These are phyloP conservation scores for Collybia sordida DNA, from an alignment of 768 basidiomycete species.

Conservation along the genomic window DNA sequence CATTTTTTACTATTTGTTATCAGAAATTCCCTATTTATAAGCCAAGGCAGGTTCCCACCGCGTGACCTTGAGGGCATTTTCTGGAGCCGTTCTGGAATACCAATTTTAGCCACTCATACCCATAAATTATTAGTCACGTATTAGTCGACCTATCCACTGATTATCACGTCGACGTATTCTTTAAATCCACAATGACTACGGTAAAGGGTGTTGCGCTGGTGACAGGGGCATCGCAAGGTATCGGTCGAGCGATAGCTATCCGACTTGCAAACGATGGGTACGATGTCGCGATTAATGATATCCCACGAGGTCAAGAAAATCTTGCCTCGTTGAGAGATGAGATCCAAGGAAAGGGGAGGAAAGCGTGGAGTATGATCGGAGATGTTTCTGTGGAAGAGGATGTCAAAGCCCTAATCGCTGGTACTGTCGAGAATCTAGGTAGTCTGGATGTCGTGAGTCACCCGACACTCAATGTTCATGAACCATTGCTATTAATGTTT, in stretches of 20 bases:
- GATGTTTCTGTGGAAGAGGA: constrained; percentile 32
- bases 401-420: constrained; percentile 31
- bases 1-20: no score
- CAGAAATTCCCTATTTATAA: no score
- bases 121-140: no score
- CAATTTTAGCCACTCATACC: no score
- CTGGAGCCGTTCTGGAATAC: no score
- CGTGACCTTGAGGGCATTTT: no score
- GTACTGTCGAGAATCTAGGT: constrained; percentile 15
- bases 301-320: constrained; percentile 13
- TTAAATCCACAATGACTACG: no score
- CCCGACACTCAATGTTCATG: background rate
- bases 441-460: constrained; percentile 27
- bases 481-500: background rate
- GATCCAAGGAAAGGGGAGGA: constrained; percentile 11
- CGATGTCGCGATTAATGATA: constrained; percentile 37
- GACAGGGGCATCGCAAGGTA: constrained; percentile 31
- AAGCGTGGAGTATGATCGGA: constrained; percentile 12
- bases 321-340: constrained; percentile 5
- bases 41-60: no score
- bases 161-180: no score
- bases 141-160: no score
- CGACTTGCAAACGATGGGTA: constrained; percentile 40
- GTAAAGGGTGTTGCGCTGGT: constrained; percentile 13
- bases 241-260: constrained; percentile 39